These are phyloP conservation scores for Apiospora rasikravindrae DNA, from an alignment of 2,329 filamentous ascomycete species.

Conservation along the genomic window DNA sequence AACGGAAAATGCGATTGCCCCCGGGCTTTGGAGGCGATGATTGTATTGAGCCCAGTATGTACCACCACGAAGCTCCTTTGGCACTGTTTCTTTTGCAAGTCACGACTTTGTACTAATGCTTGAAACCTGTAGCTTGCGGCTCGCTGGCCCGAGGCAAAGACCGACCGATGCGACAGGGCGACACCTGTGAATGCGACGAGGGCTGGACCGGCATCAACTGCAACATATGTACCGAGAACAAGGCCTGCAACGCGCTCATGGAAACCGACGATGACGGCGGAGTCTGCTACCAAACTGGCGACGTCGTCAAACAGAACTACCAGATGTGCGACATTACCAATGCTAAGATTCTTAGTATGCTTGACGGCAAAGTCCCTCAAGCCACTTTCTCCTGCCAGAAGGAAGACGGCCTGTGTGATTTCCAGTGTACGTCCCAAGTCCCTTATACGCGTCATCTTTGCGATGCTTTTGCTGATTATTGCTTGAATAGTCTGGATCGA, in stretches of 20 bases:
- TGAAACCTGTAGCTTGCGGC: slow-evolving; percentile 69
- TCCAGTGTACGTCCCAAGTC: slow-evolving; percentile 73
- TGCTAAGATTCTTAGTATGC: slow-evolving; percentile 84
- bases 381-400: slow-evolving; percentile 92
- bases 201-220: slow-evolving; percentile 98
- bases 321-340: slow-evolving; percentile 99
- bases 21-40: slow-evolving; percentile 93
- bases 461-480: neutral
- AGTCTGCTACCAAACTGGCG: slow-evolving; percentile 89
- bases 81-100: neutral
- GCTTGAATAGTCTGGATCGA: slow-evolving; percentile 84
- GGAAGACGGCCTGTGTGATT: slow-evolving; percentile 80
- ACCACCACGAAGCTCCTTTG: neutral
- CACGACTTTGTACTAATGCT: neutral
- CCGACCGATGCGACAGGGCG: slow-evolving; percentile 73
- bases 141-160: slow-evolving; percentile 83
- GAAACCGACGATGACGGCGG: slow-evolving; percentile 76
- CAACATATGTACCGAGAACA: slow-evolving; percentile 86
- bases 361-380: slow-evolving; percentile 85
- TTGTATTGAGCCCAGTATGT: slow-evolving; percentile 78
- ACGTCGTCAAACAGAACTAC: slow-evolving; percentile 92
- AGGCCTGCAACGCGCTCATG: slow-evolving; percentile 88
- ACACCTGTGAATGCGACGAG: slow-evolving; percentile 83
- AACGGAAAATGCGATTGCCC: slow-evolving; percentile 92
- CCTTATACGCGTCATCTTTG: neutral